Evolutionary conservation across 805 yeast genomes (phyloP), one percentile per base, ranked within the genome.

Genomic region (Candida insectalens): DNA sequence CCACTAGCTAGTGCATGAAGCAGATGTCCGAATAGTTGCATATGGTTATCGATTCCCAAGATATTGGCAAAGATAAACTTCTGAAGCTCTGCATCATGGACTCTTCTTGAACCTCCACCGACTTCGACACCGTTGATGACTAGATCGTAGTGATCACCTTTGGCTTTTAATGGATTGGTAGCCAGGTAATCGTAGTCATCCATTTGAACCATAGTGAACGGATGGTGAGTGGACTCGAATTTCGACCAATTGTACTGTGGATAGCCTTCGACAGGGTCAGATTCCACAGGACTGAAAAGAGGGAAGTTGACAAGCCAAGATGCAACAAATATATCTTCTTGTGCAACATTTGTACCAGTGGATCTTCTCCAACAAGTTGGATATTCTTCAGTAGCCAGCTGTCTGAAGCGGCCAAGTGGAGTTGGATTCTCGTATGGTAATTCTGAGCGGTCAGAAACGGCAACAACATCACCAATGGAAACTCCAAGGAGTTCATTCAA

Each of bases 21-120:
- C 27, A 92, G 63, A 57, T 92, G 99, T 0, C 95, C 94, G 61
- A 92, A 92, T 6, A 85, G 60, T 23, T 53, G 50, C 29, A 77
- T 67, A 19, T 83, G 70, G 41, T 83, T 60, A 1, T 49, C 32
- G 9, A 92, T 77, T 6, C 67, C 57, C 20, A 92, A 63, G 8
- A 89, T 64, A 17, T 74, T 55, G 30, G 76, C 62, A 45, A 92
- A 77, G 4, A 92, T 70, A 51, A 63, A 83, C 36, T 69, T 65
- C 55, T 92, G 99, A 19, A 92, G 61, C 9, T 61, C 65, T 0
- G 92, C 67, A 51, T 87, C 96, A 51, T 92, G 98, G 14, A 92
- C 72, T 73, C 98, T 84, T 42, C 95, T 69, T 5, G 96, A 84
- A 0, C 99, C 99, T 14, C 99, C 99, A 19, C 99, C 99, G 2